Percentiles rank a stretch among this genome's conserved stretches.
Evolutionary conservation across 192 early-diverging fungal genomes (phyloP).

Genomic region (Gamsiella multidivaricata): DNA sequence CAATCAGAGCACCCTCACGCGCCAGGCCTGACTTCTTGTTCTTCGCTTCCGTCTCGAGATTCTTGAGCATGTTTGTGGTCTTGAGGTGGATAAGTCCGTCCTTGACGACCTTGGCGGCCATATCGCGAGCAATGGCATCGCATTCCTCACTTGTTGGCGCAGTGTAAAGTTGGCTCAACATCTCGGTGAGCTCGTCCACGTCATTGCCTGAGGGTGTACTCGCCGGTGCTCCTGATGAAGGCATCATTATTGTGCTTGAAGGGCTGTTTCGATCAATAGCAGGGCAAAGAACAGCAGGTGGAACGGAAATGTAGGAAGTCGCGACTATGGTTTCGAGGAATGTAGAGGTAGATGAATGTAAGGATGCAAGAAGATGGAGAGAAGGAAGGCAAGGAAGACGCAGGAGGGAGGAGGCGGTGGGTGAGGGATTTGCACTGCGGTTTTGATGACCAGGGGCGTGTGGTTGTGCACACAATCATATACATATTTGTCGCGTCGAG

Average conservation of each 20-base stretch:
- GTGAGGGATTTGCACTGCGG: too few relatives aligned
- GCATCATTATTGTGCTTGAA: background rate
- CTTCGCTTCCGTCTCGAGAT: slow-evolving; percentile 64
- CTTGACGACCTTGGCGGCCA: slow-evolving; percentile 54
- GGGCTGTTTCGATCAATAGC: background rate
- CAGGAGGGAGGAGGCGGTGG: too few relatives aligned
- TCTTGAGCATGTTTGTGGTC: slow-evolving; percentile 65
- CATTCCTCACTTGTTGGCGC: slow-evolving; percentile 64
- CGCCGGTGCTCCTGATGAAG: slow-evolving; percentile 1
- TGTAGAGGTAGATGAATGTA: too few relatives aligned
- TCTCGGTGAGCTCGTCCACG: slow-evolving; percentile 47
- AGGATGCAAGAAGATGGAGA: too few relatives aligned
- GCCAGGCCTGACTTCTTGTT: slow-evolving; percentile 75
- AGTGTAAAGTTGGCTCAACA: slow-evolving; percentile 56
- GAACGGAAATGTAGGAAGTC: too few relatives aligned
- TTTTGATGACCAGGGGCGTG: too few relatives aligned
- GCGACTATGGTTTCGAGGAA: too few relatives aligned
- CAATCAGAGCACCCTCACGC: slow-evolving; percentile 73
- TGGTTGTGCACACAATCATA: too few relatives aligned
- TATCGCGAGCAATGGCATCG: slow-evolving; percentile 57
- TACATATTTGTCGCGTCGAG: too few relatives aligned
- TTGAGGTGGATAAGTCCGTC: slow-evolving; percentile 69
- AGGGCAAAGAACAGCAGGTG: too few relatives aligned
- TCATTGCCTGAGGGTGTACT: slow-evolving; percentile 8
- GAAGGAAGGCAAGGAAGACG: too few relatives aligned